A percentile compares a stretch with the other conserved stretches of the same genome.
Conservation (phyloP, 2,329 filamentous ascomycete genomes). For the Penicillium sp. region DNA sequence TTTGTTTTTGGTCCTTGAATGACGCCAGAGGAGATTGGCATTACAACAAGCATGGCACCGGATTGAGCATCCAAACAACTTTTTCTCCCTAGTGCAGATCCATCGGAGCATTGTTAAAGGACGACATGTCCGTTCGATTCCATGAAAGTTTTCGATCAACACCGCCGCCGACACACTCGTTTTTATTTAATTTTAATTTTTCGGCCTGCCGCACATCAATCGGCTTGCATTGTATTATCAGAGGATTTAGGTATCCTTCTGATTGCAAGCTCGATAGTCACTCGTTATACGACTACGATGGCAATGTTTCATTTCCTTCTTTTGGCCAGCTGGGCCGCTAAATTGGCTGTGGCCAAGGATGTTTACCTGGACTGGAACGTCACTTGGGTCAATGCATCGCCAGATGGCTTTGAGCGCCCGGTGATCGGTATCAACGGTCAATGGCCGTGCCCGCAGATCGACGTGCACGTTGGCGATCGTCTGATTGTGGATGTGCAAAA, state of each 20-base stretch:
- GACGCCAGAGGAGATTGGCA: constrained; percentile 9
- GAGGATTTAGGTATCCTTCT: constrained; percentile 18
- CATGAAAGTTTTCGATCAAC: background rate
- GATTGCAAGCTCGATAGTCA: constrained; percentile 12
- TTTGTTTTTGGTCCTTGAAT: constrained; percentile 13
- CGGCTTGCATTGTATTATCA: constrained; percentile 5
- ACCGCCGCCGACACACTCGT: constrained; percentile 14
- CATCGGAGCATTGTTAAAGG: constrained; percentile 15
- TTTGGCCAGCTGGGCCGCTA: constrained; percentile 18
- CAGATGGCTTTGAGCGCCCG: constrained; percentile 65
- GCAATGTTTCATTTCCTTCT: constrained; percentile 17
- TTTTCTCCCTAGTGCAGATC: constrained; percentile 22
- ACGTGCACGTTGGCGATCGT: constrained; percentile 38
- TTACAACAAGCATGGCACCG: background rate
- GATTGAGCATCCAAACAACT: constrained; percentile 7
- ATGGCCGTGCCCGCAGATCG: constrained; percentile 68
- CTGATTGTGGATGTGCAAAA: constrained; percentile 44
- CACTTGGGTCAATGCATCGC: constrained; percentile 69
- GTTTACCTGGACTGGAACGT: constrained; percentile 56
- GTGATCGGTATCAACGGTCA: constrained; percentile 74
- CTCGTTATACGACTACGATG: constrained; percentile 18
- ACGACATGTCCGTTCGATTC: constrained; percentile 1
- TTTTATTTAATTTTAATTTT: constrained; percentile 10
- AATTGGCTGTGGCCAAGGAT: constrained; percentile 23
- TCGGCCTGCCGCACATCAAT: constrained; percentile 4